Conservation (phyloP, 2,329 filamentous ascomycete species). For the Sarocladiaceae sp. region DNA sequence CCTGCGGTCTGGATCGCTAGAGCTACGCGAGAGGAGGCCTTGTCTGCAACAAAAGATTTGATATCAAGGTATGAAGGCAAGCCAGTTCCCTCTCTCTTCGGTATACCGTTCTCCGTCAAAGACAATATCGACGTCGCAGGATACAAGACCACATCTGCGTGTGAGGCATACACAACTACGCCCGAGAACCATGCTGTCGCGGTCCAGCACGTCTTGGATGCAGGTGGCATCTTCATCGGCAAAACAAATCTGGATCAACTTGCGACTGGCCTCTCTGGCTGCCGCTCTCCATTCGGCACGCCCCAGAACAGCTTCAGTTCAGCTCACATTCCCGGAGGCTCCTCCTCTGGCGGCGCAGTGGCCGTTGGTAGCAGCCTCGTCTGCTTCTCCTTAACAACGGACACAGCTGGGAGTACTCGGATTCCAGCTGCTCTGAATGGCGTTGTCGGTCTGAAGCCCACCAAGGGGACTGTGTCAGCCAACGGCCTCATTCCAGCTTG, state of each 20-base stretch:
- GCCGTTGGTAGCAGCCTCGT: slow-evolving; percentile 46
- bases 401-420: slow-evolving; percentile 42
- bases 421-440: slow-evolving; percentile 49
- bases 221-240: slow-evolving; percentile 50
- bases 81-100: slow-evolving; percentile 32
- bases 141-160: slow-evolving; percentile 44
- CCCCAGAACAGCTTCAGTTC: slow-evolving; percentile 28
- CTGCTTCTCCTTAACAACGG: slow-evolving; percentile 49
- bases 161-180: slow-evolving; percentile 40
- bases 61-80: background rate
- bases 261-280: slow-evolving; percentile 54
- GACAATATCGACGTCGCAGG: slow-evolving; percentile 49
- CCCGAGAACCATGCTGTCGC: slow-evolving; percentile 39
- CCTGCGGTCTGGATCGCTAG: slow-evolving; percentile 46
- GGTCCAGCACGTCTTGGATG: slow-evolving; percentile 38
- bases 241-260: slow-evolving; percentile 53
- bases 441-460: slow-evolving; percentile 44
- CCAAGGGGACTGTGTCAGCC: slow-evolving; percentile 40
- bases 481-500: slow-evolving; percentile 45
- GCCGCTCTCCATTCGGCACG: slow-evolving; percentile 50
- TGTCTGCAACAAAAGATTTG: slow-evolving; percentile 3
- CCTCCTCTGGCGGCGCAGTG: slow-evolving; percentile 49
- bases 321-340: slow-evolving; percentile 37
- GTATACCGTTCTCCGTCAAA: slow-evolving; percentile 51
- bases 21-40: slow-evolving; percentile 24